phyloP scores from a whole-genome alignment of 306 rosid species.

The Cyamopsis tetragonoloba region DNA sequence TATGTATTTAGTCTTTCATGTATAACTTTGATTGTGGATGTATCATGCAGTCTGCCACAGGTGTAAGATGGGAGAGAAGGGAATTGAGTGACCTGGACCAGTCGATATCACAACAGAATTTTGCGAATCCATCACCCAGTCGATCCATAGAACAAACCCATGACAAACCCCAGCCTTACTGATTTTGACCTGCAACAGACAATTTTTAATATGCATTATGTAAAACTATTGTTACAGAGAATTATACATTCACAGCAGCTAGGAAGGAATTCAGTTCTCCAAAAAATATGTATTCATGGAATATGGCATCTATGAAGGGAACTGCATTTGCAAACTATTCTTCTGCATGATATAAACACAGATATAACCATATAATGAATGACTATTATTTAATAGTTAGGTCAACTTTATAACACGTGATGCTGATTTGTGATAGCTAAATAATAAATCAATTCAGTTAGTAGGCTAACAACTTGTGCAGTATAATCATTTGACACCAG shows the following conservation, averaged over 20 bases:
- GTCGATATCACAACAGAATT: slow-evolving; percentile 58
- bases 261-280: neutral
- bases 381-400: neutral
- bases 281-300: neutral
- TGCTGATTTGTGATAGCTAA: neutral
- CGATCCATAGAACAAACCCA: slow-evolving; percentile 84
- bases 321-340: slow-evolving; percentile 3
- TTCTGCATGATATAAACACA: neutral
- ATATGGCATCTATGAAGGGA: neutral
- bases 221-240: neutral
- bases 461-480: neutral
- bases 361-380: slow-evolving; percentile 8
- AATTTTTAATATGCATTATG: slow-evolving; percentile 13
- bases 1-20: slow-evolving; percentile 3
- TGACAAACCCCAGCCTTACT: slow-evolving; percentile 67
- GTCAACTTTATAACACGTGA: neutral
- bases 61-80: neutral
- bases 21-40: neutral
- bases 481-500: neutral
- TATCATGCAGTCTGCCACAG: neutral
- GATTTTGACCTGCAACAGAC: slow-evolving; percentile 54
- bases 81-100: slow-evolving; percentile 68
- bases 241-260: neutral
- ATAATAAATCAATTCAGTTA: slow-evolving; percentile 4
- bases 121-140: slow-evolving; percentile 82